Evolutionary conservation across 331 rosid species (phyloP), one percentile per base, ranked within the genome.

Genomic region (Pyracantha coccinea): DNA sequence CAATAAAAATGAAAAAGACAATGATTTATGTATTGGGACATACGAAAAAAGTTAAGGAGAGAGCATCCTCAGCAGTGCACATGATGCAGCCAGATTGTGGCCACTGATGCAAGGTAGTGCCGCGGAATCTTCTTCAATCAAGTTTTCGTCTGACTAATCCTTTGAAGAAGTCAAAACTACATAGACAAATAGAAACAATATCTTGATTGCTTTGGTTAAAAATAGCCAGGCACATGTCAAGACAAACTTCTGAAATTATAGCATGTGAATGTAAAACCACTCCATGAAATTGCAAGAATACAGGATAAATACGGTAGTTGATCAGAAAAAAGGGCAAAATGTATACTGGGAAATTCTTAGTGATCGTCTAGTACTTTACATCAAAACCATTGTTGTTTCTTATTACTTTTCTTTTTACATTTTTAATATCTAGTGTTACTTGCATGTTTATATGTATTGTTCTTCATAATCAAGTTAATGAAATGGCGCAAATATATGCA

Each of bases 91-190:
- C 72, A 75, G 71, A 31, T 75, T 65, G 80, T 69, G 69, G 86
- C 77, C 64, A 60, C 75, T 50, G 44, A 61, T 66, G 77, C 74
- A 78, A 79, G 73, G 82, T 68, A 85, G 82, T 68, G 86, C 79
- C 41, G 28, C 47, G 72, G 78, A 66, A 78, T 81, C 80, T 68
- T 73, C 70, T 81, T 89, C 82, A 89, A 32, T 79, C 79, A 69
- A 91, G 90, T 77, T 91, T 91, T 71, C 88, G 86, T 78, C 86
- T 91, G 72, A 93, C 76, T 73, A 93, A 80, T 74, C 97, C 96
- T 69, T 83, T 88, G 89, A 93, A 86, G 82, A 93, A 93, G 83
- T 93, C 97, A 74, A 93, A 89, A 78, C 93, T 88, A 90, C 85
- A 90, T 47, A 64, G 73, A 69, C 74, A 87, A 87, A 72, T 8